A percentile compares a stretch with the other conserved stretches of the same genome.
Conservation (phyloP, 2,329 filamentous ascomycete genomes). For the Epichloe sp. region DNA sequence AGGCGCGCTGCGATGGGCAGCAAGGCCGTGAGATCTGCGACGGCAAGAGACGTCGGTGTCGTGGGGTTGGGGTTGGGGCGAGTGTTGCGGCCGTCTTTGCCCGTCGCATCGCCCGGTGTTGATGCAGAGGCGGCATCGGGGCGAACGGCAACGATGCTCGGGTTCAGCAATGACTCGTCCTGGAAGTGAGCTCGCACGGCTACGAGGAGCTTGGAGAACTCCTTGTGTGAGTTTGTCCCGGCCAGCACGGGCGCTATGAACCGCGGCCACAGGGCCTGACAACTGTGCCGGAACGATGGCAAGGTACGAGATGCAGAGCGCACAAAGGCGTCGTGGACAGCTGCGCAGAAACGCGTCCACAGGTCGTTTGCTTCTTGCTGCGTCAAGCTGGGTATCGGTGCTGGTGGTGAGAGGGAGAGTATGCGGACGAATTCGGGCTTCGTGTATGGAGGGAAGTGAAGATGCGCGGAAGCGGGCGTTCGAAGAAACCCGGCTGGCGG, state of each 20-base stretch:
- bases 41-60: background rate
- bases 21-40: slow-evolving; percentile 36
- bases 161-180: slow-evolving; percentile 56
- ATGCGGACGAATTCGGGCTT: slow-evolving; percentile 71
- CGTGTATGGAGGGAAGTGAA: slow-evolving; percentile 75
- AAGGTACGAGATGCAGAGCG: slow-evolving; percentile 72
- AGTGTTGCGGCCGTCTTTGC: background rate
- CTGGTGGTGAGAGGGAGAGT: slow-evolving; percentile 41
- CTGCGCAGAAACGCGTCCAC: slow-evolving; percentile 68
- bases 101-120: background rate
- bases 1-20: slow-evolving; percentile 63
- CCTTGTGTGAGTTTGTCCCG: slow-evolving; percentile 60
- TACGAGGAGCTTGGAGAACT: slow-evolving; percentile 75
- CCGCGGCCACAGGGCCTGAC: slow-evolving; percentile 65
- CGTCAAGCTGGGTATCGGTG: slow-evolving; percentile 35
- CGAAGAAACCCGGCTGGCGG: slow-evolving; percentile 59
- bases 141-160: slow-evolving; percentile 39
- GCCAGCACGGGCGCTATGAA: slow-evolving; percentile 69
- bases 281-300: slow-evolving; percentile 55
- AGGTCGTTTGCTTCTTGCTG: slow-evolving; percentile 48
- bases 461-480: slow-evolving; percentile 55
- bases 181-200: slow-evolving; percentile 57
- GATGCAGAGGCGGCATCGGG: background rate
- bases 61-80: background rate
- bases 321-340: slow-evolving; percentile 76